Base-by-base conservation (phyloP, 2,329 filamentous ascomycete species). In the Escovopsis sp. region DNA sequence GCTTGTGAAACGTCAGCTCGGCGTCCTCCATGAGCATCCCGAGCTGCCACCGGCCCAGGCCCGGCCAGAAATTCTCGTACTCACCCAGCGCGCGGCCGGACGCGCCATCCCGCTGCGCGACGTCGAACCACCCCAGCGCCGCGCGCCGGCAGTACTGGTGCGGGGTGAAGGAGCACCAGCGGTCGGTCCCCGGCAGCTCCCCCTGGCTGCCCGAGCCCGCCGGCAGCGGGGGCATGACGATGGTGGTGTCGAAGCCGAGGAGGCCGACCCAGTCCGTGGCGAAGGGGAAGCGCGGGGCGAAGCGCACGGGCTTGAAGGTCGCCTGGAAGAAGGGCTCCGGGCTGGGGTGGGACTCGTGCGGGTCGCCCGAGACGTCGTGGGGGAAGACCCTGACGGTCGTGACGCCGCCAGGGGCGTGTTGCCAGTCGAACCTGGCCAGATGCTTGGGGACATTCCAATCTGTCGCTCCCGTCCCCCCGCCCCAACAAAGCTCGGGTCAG, bases 361-460 rank as follows among this genome's bases (percentile, higher is more conserved):
- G 13, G 42, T 59, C 55, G 16, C 42, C 46, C 2, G 46, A 45
- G 1, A 53, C 59, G 50, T 69, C 65, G 45, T 66, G 55, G 2
- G 68, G 67, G 48, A 58, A 68, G 27, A 73, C 65, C 33, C 64
- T 57, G 44, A 71, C 60, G 7, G 52, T 56, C 14, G 57, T 60
- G 27, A 59, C 55, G 29, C 58, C 59, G 44, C 63, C 53, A 6
- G 57, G 44, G 30, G 57, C 47, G 14, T 59, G 50, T 12, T 55
- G 53, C 61, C 67, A 74, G 12, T 62, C 60, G 50, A 74, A 74
- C 10, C 57, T 57, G 31, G 71, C 71, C 12, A 74, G 61, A 43
- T 74, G 69, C 48, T 74, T 74, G 11, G 71, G 70, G 27, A 71
- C 66, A 49, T 71, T 72, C 70, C 70, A 74, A 46, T 72, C 67